A percentile compares a stretch with the other conserved stretches of the same genome.
Evolutionary conservation across 495 filamentous ascomycete genomes (phyloP).

Genomic region (Glarea lozoyensis): DNA sequence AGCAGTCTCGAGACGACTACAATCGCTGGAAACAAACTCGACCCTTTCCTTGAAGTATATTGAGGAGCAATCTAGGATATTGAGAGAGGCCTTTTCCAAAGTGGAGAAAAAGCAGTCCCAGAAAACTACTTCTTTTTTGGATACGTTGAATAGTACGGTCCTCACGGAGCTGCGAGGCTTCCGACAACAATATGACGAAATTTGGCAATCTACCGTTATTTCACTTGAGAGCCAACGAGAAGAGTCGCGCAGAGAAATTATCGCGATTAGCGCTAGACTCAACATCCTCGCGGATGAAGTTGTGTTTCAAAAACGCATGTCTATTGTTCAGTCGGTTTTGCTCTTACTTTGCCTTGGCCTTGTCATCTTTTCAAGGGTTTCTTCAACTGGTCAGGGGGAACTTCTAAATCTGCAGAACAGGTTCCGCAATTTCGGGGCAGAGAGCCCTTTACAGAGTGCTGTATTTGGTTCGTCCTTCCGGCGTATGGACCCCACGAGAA

Average conservation of each 20-base stretch:
- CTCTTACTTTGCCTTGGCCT: constrained; percentile 81
- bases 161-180: constrained; percentile 75
- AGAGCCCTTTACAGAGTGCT: constrained; percentile 12
- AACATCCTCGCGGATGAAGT: constrained; percentile 87
- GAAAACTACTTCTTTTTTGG: constrained; percentile 74
- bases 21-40: constrained; percentile 83
- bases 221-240: constrained; percentile 82
- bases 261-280: constrained; percentile 72
- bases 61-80: constrained; percentile 85
- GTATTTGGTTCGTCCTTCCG: constrained; percentile 6
- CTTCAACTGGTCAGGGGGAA: constrained; percentile 17
- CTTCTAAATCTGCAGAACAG: constrained; percentile 10
- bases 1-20: constrained; percentile 83
- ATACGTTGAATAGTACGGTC: constrained; percentile 77
- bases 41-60: constrained; percentile 93
- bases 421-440: background rate
- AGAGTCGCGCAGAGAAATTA: constrained; percentile 69
- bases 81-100: constrained; percentile 84
- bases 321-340: constrained; percentile 77
- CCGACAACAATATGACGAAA: constrained; percentile 81
- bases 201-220: constrained; percentile 90
- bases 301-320: constrained; percentile 91
- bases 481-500: background rate
- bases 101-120: constrained; percentile 81
- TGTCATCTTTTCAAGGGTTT: constrained; percentile 62